Base-by-base conservation (phyloP, 805 yeast genomes). In the Teunomyces barrocoloradensis region DNA sequence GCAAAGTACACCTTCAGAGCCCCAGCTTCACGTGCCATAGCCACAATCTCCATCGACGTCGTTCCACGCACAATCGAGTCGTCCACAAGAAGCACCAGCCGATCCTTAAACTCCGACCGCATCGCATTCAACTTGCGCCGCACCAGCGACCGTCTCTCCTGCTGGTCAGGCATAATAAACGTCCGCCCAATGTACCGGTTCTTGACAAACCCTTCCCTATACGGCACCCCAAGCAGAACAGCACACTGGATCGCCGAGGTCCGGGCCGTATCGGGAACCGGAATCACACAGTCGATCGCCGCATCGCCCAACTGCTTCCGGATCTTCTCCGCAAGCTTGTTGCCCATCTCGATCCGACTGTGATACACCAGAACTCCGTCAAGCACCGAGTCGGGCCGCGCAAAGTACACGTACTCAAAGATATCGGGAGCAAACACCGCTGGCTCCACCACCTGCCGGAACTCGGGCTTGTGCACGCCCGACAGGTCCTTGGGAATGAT, bases 21-120 rank as follows among this genome's bases (percentile, higher is more conserved):
- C 49, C 99, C 99, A 4, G 98, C 96, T 67, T 94, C 99, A 58
- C 87, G 80, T n/a, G 99, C 99, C 99, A 94, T 94, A 55, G 84
- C 86, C 29, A 94, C 96, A 55, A 94, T 94, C 72, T 94, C 99
- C 65, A 82, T 87, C 5, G 97, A 90, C 2, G 99, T 94, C 17
- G 99, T 94, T 53, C 99, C 99, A 65, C 99, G 83, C 7, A 94
- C 99, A 54, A 94, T 92, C 23, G 97, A 89, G 68, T 94, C 99
- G 68, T 94, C 99, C 38, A 94, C 97, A 45, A 94, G 78, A 53
- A 94, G 74, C 18, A 94, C 98, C 52, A 83, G 84, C 59, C 89
- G 82, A 53, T 82, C 94, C 54, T 80, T 78, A 65, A 94, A 94
- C 71, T 94, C 99, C 40, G 87, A 80, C 50, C 83, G 89, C 97